Conservation (phyloP, 768 basidiomycete genomes). For the Pleurotus pulmonarius region DNA sequence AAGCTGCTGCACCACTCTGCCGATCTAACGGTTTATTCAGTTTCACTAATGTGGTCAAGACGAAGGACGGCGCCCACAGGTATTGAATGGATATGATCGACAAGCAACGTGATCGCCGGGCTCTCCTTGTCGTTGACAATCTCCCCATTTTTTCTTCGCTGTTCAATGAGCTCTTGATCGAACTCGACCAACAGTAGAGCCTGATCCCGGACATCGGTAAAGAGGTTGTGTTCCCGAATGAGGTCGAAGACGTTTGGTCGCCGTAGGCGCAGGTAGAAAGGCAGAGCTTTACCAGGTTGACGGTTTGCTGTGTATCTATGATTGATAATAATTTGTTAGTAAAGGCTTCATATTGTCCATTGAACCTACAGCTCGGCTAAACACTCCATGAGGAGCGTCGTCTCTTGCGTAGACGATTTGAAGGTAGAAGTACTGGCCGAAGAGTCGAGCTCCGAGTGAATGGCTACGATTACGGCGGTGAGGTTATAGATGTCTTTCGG, state of each 20-base stretch:
- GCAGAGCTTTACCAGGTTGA: slow-evolving; percentile 92
- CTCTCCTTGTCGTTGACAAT: slow-evolving; percentile 44
- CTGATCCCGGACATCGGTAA: slow-evolving; percentile 93
- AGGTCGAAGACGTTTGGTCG: slow-evolving; percentile 91
- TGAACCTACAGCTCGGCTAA: slow-evolving; percentile 77
- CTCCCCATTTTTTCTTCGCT: slow-evolving; percentile 40
- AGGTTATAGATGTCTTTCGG: slow-evolving; percentile 89
- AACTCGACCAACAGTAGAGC: slow-evolving; percentile 91
- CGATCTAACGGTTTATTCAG: slow-evolving; percentile 50
- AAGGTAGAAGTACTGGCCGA: slow-evolving; percentile 46
- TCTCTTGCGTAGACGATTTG: slow-evolving; percentile 38
- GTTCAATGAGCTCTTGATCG: slow-evolving; percentile 80
- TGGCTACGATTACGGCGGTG: slow-evolving; percentile 81
- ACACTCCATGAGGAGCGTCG: slow-evolving; percentile 84
- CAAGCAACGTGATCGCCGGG: slow-evolving; percentile 80
- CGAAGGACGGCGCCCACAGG: slow-evolving; percentile 53
- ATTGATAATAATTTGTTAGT: no score
- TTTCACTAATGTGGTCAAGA: background rate
- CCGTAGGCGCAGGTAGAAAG: slow-evolving; percentile 83
- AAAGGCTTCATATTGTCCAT: background rate
- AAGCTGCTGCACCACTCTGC: slow-evolving; percentile 85
- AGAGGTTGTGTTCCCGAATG: slow-evolving; percentile 89
- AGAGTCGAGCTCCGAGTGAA: slow-evolving; percentile 77
- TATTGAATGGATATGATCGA: slow-evolving; percentile 94
- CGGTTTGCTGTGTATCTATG: slow-evolving; percentile 78